Base-by-base conservation (phyloP, 2,329 filamentous ascomycete genomes). In the Fusarium brevicatenulatum region DNA sequence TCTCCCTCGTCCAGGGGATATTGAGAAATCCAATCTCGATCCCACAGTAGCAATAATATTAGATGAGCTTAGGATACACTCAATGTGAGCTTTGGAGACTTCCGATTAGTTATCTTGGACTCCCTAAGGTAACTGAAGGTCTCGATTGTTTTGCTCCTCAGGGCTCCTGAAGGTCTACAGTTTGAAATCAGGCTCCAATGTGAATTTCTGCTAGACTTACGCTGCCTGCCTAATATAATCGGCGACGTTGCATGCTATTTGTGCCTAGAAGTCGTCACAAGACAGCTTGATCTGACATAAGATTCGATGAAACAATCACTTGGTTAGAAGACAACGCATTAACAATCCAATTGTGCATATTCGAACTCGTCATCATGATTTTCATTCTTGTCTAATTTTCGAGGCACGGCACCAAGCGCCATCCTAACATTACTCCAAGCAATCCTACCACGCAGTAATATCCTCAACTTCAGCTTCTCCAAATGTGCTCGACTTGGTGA, bases 381-480 rank as follows among this genome's bases (percentile, higher is more conserved):
- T 55, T 37, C 32, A 30, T 28, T 70, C 47, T 39, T 58, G 28
- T 63, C 56, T 69, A 66, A 15, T 47, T 62, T 64, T 43, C 39
- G 54, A 13, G 15, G 10, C 43, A 25, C 16, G 25, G 23, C 23
- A 58, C 21, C 18, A 62, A 30, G 32, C 32, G 9, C 44, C 46
- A 30, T 36, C 49, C 52, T 53, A 21, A n/a, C 36, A 37, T 44
- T 67, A 15, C 30, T 40, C 19, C 19, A 25, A 52, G 18, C 42
- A 7, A 28, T 54, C 82, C 82, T 89, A 98, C 95, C 95, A 98
- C 28, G 94, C 95, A 39, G 95, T 97, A 76, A 98, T 97, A 80
- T 98, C 96, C 68, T 95, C 95, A 25, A 98, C 94, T 83, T 98
- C 96, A 2, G 94, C 95, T 83, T 98, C 95, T 21, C 95, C 95